Evolutionary conservation across 2,329 filamentous ascomycete genomes (phyloP).

Genomic region (Aspergillus ruber): DNA sequence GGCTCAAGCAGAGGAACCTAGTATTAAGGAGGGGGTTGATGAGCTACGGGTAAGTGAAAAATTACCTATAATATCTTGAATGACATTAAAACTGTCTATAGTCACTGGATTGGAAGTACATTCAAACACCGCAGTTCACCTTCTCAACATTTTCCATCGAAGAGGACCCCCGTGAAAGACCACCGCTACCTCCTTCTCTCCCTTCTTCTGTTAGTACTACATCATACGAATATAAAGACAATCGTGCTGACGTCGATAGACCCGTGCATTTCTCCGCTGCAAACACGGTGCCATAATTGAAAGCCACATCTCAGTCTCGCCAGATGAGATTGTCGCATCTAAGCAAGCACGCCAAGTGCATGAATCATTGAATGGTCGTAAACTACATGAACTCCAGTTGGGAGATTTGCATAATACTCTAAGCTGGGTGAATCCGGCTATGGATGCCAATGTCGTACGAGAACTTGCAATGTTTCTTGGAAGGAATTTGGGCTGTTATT

Average conservation of each 20-base stretch:
- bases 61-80: background rate
- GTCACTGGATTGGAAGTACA: slow-evolving; percentile 63
- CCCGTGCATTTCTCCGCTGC: slow-evolving; percentile 35
- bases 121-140: slow-evolving; percentile 78
- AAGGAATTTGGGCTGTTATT: slow-evolving; percentile 19
- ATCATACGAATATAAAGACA: background rate
- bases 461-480: slow-evolving; percentile 22
- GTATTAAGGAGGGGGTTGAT: slow-evolving; percentile 55
- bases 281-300: slow-evolving; percentile 37
- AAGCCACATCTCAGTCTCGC: slow-evolving; percentile 33
- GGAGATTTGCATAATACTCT: slow-evolving; percentile 23
- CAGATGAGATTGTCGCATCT: slow-evolving; percentile 23
- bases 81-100: slow-evolving; percentile 14
- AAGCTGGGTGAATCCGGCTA: slow-evolving; percentile 9
- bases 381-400: slow-evolving; percentile 44
- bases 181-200: slow-evolving; percentile 45
- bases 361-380: slow-evolving; percentile 30
- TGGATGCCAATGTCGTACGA: slow-evolving; percentile 10
- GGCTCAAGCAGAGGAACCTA: slow-evolving; percentile 40
- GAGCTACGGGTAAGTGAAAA: slow-evolving; percentile 47
- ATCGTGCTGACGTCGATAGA: slow-evolving; percentile 20
- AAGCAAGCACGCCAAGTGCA: slow-evolving; percentile 29
- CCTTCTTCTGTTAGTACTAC: slow-evolving; percentile 39
- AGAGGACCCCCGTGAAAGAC: slow-evolving; percentile 53
- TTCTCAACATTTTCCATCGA: slow-evolving; percentile 58